These are phyloP conservation scores for Rossbeevera mucosa DNA, from an alignment of 768 basidiomycete species.

Conservation along the genomic window DNA sequence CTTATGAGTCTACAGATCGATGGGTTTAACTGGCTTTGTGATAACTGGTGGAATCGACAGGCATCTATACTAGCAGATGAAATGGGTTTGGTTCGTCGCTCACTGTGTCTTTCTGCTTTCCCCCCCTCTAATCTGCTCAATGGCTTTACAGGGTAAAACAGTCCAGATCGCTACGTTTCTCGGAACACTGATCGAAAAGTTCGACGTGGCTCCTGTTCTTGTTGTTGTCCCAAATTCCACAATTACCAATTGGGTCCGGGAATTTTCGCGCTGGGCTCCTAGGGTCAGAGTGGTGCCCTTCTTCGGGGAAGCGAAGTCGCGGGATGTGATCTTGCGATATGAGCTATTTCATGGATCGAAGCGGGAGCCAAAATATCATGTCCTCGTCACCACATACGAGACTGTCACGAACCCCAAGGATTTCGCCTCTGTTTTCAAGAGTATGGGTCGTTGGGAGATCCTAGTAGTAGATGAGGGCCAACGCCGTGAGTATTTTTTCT, in stretches of 20 bases:
- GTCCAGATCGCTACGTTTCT: conserved; percentile 88
- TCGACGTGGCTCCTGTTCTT: conserved; percentile 69
- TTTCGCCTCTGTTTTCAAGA: conserved; percentile 71
- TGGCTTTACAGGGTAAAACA: conserved; percentile 66
- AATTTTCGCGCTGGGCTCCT: conserved; percentile 77
- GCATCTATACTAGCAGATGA: conserved; percentile 93
- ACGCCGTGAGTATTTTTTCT: conserved; percentile 55
- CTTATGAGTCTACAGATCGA: conserved; percentile 48
- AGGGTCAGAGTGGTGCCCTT: conserved; percentile 75
- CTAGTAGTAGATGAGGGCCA: conserved; percentile 93
- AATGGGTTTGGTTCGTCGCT: conserved; percentile 76
- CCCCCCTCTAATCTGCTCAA: not conserved
- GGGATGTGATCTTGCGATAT: conserved; percentile 75
- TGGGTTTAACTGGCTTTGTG: conserved; percentile 79
- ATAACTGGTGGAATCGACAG: conserved; percentile 85
- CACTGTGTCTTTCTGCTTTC: conserved; percentile 1
- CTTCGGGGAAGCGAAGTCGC: conserved; percentile 73
- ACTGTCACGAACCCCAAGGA: conserved; percentile 67
- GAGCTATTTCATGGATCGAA: conserved; percentile 66
- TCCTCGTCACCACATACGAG: conserved; percentile 92
- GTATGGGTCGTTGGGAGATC: conserved; percentile 87
- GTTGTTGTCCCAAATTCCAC: conserved; percentile 97
- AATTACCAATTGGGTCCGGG: conserved; percentile 91
- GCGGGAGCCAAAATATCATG: conserved; percentile 71
- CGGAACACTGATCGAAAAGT: conserved; percentile 54